Conservation (phyloP, 345 rosid genomes). For the Microthlaspi erraticum region DNA sequence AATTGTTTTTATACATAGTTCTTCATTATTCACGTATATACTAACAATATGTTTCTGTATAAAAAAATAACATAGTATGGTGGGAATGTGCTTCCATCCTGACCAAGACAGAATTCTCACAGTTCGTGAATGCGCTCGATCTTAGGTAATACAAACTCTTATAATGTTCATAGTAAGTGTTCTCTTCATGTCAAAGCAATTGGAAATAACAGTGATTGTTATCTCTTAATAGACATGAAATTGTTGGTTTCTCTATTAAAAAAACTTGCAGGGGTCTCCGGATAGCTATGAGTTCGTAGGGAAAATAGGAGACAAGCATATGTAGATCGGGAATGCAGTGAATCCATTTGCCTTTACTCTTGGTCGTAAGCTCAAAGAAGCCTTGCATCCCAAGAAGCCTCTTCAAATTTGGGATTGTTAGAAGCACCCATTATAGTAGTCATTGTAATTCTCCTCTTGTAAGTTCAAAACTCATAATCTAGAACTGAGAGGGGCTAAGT, state of each 20-base stretch:
- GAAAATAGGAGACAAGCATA: constrained; percentile 64
- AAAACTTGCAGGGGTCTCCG: constrained; percentile 73
- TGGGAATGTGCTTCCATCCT: constrained; percentile 96
- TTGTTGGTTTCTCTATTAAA: not conserved
- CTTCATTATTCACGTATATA: too few relatives aligned
- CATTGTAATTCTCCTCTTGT: not conserved
- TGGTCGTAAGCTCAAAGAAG: constrained; percentile 84
- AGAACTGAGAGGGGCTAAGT: too few relatives aligned
- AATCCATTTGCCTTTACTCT: constrained; percentile 88
- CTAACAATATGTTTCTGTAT: too few relatives aligned
- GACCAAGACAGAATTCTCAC: constrained; percentile 85
- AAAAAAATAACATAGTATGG: constrained; percentile 57
- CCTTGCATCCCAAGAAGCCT: constrained; percentile 45
- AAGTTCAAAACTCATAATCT: not conserved
- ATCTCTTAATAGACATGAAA: not conserved
- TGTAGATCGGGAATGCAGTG: constrained; percentile 93
- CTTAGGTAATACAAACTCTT: constrained; percentile 58
- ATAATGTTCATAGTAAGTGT: not conserved
- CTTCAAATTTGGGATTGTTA: not conserved
- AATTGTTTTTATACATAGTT: too few relatives aligned
- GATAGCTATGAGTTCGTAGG: constrained; percentile 72
- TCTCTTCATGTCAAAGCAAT: constrained; percentile 1
- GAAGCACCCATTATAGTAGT: not conserved
- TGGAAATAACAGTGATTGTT: not conserved
- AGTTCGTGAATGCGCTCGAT: constrained; percentile 89